Percentiles rank a stretch among this genome's conserved stretches.
Evolutionary conservation across 768 basidiomycete species (phyloP).

Genomic region (Termitomyces sp.): DNA sequence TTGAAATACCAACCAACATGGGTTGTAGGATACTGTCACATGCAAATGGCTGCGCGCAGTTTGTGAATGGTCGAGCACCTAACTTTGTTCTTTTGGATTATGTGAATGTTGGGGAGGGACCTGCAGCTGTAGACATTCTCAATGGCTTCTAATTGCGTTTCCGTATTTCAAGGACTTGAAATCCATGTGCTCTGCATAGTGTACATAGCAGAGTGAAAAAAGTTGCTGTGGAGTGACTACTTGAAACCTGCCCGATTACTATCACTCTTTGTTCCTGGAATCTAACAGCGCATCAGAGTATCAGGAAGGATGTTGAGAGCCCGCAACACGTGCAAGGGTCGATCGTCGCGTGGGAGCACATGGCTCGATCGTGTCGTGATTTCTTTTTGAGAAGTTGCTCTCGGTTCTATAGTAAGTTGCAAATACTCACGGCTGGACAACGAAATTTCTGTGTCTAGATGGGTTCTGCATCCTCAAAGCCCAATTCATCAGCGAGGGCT

Average conservation of each 20-base stretch:
- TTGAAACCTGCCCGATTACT: no score
- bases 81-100: constrained; percentile 51
- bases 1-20: background rate
- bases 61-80: constrained; percentile 39
- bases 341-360: background rate
- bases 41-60: constrained; percentile 35
- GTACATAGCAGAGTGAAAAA: no score
- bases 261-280: no score
- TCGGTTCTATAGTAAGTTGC: no score
- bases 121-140: constrained; percentile 34
- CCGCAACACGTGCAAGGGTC: no score
- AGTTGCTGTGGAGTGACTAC: no score
- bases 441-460: background rate
- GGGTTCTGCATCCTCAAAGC: constrained; percentile 6
- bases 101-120: constrained; percentile 40
- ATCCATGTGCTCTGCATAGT: no score
- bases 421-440: no score
- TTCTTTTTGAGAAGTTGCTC: background rate
- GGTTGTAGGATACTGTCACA: constrained; percentile 30
- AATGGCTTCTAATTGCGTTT: constrained; percentile 34
- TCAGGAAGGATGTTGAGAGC: no score
- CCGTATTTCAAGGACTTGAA: no score
- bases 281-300: no score
- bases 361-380: constrained; percentile 6
- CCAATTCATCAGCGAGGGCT: background rate